These are phyloP conservation scores for Mycena galopus DNA, from an alignment of 768 basidiomycete genomes.

Conservation along the genomic window DNA sequence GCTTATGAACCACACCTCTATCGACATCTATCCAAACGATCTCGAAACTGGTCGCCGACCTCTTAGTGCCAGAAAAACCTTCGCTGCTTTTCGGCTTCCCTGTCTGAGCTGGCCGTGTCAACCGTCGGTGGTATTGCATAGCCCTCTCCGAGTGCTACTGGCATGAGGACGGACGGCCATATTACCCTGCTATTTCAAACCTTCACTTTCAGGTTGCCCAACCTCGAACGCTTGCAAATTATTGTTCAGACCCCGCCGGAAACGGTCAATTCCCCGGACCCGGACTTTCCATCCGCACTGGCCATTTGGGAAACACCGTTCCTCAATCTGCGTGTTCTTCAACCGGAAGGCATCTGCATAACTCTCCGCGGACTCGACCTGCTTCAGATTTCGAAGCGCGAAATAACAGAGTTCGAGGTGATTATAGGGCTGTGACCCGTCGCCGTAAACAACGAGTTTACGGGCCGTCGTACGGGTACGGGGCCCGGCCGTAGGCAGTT, in stretches of 20 bases:
- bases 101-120: too few species aligned
- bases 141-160: not conserved
- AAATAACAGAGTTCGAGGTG: conserved; percentile 7
- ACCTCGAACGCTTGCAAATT: conserved; percentile 6
- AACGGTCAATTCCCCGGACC: not conserved
- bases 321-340: not conserved
- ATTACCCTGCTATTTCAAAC: not conserved
- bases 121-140: too few species aligned
- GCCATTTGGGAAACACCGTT: not conserved
- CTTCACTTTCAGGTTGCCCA: not conserved
- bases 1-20: too few species aligned
- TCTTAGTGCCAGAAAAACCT: too few species aligned
- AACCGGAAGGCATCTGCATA: not conserved
- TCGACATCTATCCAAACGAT: too few species aligned
- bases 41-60: too few species aligned
- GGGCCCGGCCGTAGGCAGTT: too few species aligned
- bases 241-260: not conserved
- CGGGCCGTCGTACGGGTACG: too few species aligned
- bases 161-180: not conserved
- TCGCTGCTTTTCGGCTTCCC: too few species aligned
- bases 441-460: too few species aligned
- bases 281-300: not conserved
- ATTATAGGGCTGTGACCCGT: too few species aligned
- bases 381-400: not conserved
- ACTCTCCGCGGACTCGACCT: not conserved